Percentiles rank a stretch among this genome's conserved stretches.
phyloP scores from a whole-genome alignment of 495 filamentous ascomycete species.

The Neurospora cerealis region DNA sequence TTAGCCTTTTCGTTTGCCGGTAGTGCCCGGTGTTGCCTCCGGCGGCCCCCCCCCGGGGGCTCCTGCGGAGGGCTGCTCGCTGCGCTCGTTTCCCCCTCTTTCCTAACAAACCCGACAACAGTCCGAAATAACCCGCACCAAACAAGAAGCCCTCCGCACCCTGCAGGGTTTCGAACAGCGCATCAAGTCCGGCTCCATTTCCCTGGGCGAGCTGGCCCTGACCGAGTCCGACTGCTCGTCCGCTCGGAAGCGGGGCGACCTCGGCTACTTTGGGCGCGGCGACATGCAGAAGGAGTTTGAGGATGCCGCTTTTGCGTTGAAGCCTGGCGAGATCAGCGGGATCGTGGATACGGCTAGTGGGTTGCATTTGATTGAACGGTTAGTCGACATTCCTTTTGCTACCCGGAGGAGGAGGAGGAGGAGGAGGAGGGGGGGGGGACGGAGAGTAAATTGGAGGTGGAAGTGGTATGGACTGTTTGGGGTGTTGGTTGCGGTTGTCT shows the following conservation, averaged over 20 bases:
- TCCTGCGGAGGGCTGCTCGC: neutral
- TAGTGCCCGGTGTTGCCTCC: neutral
- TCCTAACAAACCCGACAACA: constrained; percentile 12
- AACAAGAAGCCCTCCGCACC: constrained; percentile 74
- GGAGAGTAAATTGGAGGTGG: neutral
- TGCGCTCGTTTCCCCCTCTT: neutral
- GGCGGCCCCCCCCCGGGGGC: neutral
- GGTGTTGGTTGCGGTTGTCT: neutral
- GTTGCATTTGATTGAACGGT: constrained; percentile 93
- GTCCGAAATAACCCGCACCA: constrained; percentile 74
- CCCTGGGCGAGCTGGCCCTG: constrained; percentile 69
- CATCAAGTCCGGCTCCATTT: constrained; percentile 57
- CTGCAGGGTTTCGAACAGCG: constrained; percentile 60
- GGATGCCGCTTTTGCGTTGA: constrained; percentile 79
- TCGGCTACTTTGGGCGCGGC: constrained; percentile 85
- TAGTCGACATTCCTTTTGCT: constrained; percentile 19
- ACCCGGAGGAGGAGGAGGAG: neutral
- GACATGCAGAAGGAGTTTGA: constrained; percentile 99
- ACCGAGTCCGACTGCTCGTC: constrained; percentile 93
- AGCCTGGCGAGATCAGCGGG: constrained; percentile 73
- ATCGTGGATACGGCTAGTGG: constrained; percentile 91
- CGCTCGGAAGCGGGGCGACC: constrained; percentile 83
- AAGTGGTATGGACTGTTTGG: neutral
- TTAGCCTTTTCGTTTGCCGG: too few relatives aligned
- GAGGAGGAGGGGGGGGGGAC: too few relatives aligned